Conservation (phyloP, 176 grass and related monocot species). For the Saccharum spontaneum region DNA sequence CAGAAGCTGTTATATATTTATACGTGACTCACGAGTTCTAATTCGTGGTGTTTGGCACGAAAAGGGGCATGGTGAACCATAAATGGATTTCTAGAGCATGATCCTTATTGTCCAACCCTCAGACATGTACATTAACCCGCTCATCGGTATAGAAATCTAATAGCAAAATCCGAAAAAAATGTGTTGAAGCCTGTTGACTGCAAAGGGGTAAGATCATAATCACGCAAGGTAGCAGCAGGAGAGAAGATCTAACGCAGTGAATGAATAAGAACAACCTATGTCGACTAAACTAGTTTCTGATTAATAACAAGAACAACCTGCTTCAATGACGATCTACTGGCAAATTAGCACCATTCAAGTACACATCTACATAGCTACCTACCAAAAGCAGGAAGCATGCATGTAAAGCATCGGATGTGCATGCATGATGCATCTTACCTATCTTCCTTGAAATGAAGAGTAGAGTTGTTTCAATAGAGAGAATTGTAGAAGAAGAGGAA, state of each 20-base stretch:
- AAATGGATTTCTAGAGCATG: conserved; percentile 9
- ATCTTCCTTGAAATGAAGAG: conserved; percentile 20
- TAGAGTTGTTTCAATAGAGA: neutral
- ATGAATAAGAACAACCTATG: conserved; percentile 3
- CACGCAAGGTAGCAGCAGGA: neutral
- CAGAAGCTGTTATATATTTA: neutral
- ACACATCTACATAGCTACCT: neutral
- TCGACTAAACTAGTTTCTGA: neutral
- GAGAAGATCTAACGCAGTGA: neutral
- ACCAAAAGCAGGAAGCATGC: neutral
- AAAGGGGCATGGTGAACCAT: neutral
- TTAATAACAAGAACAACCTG: neutral
- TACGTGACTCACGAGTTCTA: neutral
- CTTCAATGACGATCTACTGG: neutral
- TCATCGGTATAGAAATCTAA: neutral
- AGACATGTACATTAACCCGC: neutral
- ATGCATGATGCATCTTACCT: conserved; percentile 14
- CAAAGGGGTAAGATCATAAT: neutral
- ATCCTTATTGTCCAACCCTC: neutral
- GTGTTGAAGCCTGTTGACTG: neutral
- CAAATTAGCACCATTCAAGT: neutral
- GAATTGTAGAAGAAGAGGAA: neutral
- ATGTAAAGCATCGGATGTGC: neutral
- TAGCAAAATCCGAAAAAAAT: neutral
- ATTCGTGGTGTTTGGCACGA: neutral